Base-by-base conservation (phyloP, 257 asterid genomes). In the Handroanthus guayacan region DNA sequence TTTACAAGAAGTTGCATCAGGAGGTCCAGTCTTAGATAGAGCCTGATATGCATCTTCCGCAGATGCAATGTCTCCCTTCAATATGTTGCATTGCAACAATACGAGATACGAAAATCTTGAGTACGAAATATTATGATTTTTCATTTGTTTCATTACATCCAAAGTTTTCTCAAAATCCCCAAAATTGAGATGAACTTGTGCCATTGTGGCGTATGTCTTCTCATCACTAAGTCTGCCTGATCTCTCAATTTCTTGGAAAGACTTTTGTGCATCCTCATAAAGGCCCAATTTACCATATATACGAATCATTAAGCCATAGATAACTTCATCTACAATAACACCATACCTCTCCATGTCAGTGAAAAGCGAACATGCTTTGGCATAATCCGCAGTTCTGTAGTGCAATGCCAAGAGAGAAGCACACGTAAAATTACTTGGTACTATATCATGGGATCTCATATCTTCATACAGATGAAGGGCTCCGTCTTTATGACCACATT, bases 261-360 rank as follows among this genome's bases (percentile, higher is more conserved):
- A 89, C 80, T 74, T 89, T 64, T 89, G 86, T 39, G 99, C 99
- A 74, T 95, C 99, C 76, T 88, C 94, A 43, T 95, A 92, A 34
- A 95, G 95, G 72, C 98, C 98, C 80, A 95, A 86, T 86, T 93
- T 92, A 54, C 98, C 98, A 85, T 95, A 95, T 86, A 95, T 95
- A 44, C 98, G 92, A 73, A 95, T 89, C 86, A 95, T 87, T 72
- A 95, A 86, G 56, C 99, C 97, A 79, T 85, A 86, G 37, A 95
- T 91, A 57, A 92, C 98, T 83, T 95, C 99, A 80, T 95, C 99
- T n/a, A 84, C 90, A 69, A 75, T 56, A 38, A 92, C 86, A 66
- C 87, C 87, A 72, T 82, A 79, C 82, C 61, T 89, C 82, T 77
- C 98, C 98, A 95, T 95, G 82, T 95, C 99, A 72, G 86, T 79